A percentile compares a stretch with the other conserved stretches of the same genome.
phyloP scores from a whole-genome alignment of 805 yeast species.

The Saturnispora hagleri region DNA sequence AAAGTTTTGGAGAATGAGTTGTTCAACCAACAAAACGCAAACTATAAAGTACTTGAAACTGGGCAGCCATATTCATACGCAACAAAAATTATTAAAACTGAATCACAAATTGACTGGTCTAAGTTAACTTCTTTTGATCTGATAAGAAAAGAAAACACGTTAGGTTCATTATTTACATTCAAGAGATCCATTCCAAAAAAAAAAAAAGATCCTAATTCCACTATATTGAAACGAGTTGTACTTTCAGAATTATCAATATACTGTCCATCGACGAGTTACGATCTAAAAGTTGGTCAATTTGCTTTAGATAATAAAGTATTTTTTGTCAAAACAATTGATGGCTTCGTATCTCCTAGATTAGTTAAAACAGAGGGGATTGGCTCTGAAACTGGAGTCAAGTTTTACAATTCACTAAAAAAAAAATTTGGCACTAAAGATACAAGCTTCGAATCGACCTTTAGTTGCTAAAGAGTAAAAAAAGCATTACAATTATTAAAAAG shows the following conservation, averaged over 20 bases:
- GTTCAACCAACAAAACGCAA: slow-evolving; percentile 18
- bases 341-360: slow-evolving; percentile 28
- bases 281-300: background rate
- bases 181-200: slow-evolving; percentile 29
- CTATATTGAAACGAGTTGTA: slow-evolving; percentile 33
- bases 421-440: slow-evolving; percentile 32
- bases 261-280: background rate
- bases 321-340: slow-evolving; percentile 33
- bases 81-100: slow-evolving; percentile 38
- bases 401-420: slow-evolving; percentile 36
- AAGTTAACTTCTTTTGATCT: slow-evolving; percentile 30
- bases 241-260: slow-evolving; percentile 31
- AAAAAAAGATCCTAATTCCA: background rate
- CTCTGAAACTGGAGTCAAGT: slow-evolving; percentile 36
- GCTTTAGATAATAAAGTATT: slow-evolving; percentile 9
- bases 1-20: slow-evolving; percentile 32
- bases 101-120: slow-evolving; percentile 42
- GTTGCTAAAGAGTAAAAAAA: background rate
- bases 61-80: slow-evolving; percentile 43
- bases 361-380: slow-evolving; percentile 50
- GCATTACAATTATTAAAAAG: background rate
- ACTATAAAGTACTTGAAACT: slow-evolving; percentile 16
- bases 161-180: slow-evolving; percentile 49
- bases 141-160: slow-evolving; percentile 35
- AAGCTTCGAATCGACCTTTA: background rate